Percentiles rank a stretch among this genome's conserved stretches.
Evolutionary conservation across 2,329 filamentous ascomycete genomes (phyloP).

Genomic region (Fusarium camptoceras): DNA sequence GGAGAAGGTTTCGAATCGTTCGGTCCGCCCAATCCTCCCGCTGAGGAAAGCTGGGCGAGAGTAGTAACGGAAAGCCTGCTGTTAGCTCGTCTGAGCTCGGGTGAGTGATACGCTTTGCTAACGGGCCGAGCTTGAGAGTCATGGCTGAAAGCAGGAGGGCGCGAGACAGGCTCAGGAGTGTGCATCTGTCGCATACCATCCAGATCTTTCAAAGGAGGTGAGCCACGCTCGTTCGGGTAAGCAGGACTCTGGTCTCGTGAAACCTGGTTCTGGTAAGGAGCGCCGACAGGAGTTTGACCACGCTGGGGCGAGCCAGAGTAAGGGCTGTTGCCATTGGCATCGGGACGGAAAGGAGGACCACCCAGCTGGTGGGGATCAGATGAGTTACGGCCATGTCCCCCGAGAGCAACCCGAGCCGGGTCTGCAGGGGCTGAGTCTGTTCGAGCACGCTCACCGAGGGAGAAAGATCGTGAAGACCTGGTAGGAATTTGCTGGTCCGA

Average conservation of each 20-base stretch:
- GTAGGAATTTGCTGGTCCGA: conserved; percentile 64
- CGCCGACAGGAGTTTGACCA: conserved; percentile 53
- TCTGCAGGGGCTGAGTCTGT: conserved; percentile 65
- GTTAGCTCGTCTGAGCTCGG: conserved; percentile 83
- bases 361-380: conserved; percentile 58
- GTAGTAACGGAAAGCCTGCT: conserved; percentile 87
- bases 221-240: conserved; percentile 65
- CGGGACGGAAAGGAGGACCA: conserved; percentile 44
- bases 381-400: conserved; percentile 59
- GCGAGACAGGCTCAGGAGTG: conserved; percentile 80
- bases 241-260: conserved; percentile 65
- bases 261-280: conserved; percentile 58
- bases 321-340: conserved; percentile 42
- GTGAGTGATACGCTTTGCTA: conserved; percentile 76
- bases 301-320: conserved; percentile 51
- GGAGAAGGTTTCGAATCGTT: conserved; percentile 48
- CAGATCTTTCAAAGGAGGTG: conserved; percentile 62
- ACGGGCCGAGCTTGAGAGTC: conserved; percentile 76
- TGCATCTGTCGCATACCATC: conserved; percentile 66
- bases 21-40: conserved; percentile 65
- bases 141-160: conserved; percentile 84
- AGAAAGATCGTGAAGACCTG: conserved; percentile 65
- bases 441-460: conserved; percentile 57
- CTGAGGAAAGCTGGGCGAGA: conserved; percentile 81
- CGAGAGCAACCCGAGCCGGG: conserved; percentile 53